phyloP scores from a whole-genome alignment of 345 rosid species.

The Iberis pinnata region DNA sequence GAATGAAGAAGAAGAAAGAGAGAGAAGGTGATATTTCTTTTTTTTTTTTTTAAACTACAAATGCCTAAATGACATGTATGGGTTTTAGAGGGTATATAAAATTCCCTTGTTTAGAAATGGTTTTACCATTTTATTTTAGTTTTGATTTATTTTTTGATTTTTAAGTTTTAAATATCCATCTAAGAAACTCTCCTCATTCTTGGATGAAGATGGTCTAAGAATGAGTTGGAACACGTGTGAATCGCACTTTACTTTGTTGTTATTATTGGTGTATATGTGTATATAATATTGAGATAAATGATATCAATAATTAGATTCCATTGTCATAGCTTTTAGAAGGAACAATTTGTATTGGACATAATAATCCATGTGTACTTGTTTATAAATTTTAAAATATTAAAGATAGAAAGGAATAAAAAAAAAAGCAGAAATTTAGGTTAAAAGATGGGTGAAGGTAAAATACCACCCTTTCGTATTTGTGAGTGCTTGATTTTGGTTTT shows the following conservation, averaged over 20 bases:
- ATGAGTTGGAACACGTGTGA: constrained; percentile 35
- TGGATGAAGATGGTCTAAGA: no score
- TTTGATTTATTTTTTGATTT: no score
- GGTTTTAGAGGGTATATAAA: no score
- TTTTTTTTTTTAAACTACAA: no score
- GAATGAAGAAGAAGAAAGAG: no score
- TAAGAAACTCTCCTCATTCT: no score
- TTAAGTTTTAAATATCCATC: no score
- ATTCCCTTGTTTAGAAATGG: no score
- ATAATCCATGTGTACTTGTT: constrained; percentile 32
- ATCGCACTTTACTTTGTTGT: constrained; percentile 24
- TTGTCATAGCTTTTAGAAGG: constrained; percentile 22
- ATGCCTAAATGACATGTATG: no score
- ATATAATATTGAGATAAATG: constrained; percentile 18
- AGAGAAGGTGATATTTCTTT: no score
- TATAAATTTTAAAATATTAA: background rate
- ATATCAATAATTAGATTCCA: constrained; percentile 17
- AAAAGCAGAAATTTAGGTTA: constrained; percentile 28
- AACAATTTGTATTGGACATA: constrained; percentile 27
- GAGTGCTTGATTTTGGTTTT: constrained; percentile 29
- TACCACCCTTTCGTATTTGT: constrained; percentile 15
- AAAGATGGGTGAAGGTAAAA: constrained; percentile 20
- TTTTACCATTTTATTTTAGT: no score
- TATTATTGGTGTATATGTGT: constrained; percentile 25
- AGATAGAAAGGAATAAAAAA: no score